phyloP scores from a whole-genome alignment of 805 yeast species.

The Pichia thaimueangensis region DNA sequence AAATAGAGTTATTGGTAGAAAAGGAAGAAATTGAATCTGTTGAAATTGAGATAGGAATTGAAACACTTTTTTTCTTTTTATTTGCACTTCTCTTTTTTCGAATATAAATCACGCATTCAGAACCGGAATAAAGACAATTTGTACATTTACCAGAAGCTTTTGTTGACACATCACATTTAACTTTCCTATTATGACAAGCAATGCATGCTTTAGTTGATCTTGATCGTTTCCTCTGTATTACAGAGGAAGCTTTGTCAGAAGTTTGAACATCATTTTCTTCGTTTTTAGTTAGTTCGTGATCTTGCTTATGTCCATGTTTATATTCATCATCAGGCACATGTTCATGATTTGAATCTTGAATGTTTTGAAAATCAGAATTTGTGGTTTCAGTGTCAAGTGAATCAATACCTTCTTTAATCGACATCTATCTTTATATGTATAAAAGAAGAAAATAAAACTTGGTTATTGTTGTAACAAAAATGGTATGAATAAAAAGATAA shows the following conservation, averaged over 20 bases:
- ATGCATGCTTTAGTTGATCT: constrained; percentile 67
- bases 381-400: too few relatives aligned
- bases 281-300: neutral
- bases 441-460: too few relatives aligned
- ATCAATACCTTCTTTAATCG: too few relatives aligned
- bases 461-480: too few relatives aligned
- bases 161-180: constrained; percentile 56
- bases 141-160: constrained; percentile 50
- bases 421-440: too few relatives aligned
- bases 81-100: constrained; percentile 31
- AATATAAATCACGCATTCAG: constrained; percentile 56
- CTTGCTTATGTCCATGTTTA: neutral
- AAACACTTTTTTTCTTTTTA: constrained; percentile 9
- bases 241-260: neutral
- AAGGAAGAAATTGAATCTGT: too few relatives aligned
- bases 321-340: neutral
- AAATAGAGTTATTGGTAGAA: neutral
- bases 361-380: too few relatives aligned
- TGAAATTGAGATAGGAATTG: too few relatives aligned
- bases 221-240: constrained; percentile 34
- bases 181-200: constrained; percentile 69
- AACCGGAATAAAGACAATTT: constrained; percentile 61
- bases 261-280: neutral
- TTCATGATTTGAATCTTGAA: too few relatives aligned
- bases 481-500: too few relatives aligned